Conservation (phyloP, 2,329 filamentous ascomycete genomes). For the Magnaporthales sp. region DNA sequence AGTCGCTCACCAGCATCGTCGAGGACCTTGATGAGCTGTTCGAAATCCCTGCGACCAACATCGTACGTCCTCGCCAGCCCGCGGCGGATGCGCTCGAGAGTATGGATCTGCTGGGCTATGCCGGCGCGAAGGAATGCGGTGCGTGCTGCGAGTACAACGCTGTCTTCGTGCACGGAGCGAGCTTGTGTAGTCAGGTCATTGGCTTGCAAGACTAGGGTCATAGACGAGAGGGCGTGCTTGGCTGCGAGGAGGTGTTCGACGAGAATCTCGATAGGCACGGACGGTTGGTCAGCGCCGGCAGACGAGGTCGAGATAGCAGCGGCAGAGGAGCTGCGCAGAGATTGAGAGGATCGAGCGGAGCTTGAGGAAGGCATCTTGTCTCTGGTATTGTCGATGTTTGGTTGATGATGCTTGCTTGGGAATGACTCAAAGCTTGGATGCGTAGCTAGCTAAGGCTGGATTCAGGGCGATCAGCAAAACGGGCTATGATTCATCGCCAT, state of each 20-base stretch:
- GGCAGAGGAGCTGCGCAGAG: background rate
- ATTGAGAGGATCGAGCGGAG: constrained; percentile 2
- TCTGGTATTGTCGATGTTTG: background rate
- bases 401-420: background rate
- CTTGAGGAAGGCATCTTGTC: constrained; percentile 5
- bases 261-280: constrained; percentile 60
- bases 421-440: background rate
- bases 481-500: background rate
- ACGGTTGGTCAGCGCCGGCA: constrained; percentile 9
- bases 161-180: constrained; percentile 68
- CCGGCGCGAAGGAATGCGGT: constrained; percentile 58
- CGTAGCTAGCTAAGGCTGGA: background rate
- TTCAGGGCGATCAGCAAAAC: background rate
- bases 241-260: constrained; percentile 78
- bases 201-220: constrained; percentile 73
- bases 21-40: constrained; percentile 51
- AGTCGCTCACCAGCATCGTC: constrained; percentile 59
- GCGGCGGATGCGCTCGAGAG: constrained; percentile 42
- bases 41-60: constrained; percentile 50
- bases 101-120: constrained; percentile 45
- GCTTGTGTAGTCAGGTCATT: constrained; percentile 77
- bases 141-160: constrained; percentile 62
- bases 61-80: constrained; percentile 48
- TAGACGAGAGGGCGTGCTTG: constrained; percentile 79
- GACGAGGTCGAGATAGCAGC: constrained; percentile 5